phyloP scores from a whole-genome alignment of 2,329 filamentous ascomycete species.

The Teratosphaeriaceae sp. region DNA sequence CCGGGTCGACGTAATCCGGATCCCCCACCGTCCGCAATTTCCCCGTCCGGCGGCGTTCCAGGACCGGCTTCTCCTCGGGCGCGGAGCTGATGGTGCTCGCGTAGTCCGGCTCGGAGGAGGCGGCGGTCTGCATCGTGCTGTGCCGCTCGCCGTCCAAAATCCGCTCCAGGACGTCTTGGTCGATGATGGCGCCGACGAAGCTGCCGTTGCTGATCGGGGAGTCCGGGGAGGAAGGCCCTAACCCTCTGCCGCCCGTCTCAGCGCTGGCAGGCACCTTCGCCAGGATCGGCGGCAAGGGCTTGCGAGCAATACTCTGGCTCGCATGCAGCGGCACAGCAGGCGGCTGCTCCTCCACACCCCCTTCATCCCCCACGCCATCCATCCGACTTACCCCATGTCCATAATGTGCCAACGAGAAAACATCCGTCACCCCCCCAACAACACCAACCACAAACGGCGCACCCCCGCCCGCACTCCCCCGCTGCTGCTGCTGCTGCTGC shows the following conservation, averaged over 20 bases:
- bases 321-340: slow-evolving; percentile 19
- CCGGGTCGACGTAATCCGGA: slow-evolving; percentile 37
- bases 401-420: slow-evolving; percentile 15
- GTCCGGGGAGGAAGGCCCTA: slow-evolving; percentile 17
- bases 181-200: slow-evolving; percentile 31
- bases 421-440: slow-evolving; percentile 26
- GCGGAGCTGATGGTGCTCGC: slow-evolving; percentile 55
- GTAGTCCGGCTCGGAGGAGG: slow-evolving; percentile 56
- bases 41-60: slow-evolving; percentile 67
- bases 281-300: slow-evolving; percentile 19
- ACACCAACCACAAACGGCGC: too few relatives aligned
- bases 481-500: too few relatives aligned
- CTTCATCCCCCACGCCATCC: neutral
- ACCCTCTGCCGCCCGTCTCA: slow-evolving; percentile 6
- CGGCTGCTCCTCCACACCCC: slow-evolving; percentile 19
- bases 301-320: slow-evolving; percentile 22
- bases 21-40: slow-evolving; percentile 71
- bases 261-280: slow-evolving; percentile 8
- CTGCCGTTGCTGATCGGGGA: slow-evolving; percentile 15
- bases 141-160: slow-evolving; percentile 19
- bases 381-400: neutral
- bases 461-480: slow-evolving; percentile 38
- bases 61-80: slow-evolving; percentile 41
- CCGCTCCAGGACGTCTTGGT: slow-evolving; percentile 38
- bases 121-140: slow-evolving; percentile 41